Percentiles rank a stretch among this genome's conserved stretches.
Conservation (phyloP, 768 basidiomycete species). For the Wakefieldia striispora region DNA sequence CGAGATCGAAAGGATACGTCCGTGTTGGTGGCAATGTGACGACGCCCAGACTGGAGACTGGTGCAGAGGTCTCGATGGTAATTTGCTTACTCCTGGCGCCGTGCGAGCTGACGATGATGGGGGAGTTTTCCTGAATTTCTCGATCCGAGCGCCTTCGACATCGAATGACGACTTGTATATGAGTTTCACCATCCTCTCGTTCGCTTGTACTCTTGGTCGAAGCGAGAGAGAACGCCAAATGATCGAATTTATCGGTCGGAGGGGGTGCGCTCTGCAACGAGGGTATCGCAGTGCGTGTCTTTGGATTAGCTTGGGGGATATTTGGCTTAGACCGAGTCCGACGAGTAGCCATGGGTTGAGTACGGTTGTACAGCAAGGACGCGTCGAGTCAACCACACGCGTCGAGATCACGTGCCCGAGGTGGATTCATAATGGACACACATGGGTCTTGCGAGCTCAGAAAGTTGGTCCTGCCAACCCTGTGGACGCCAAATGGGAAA, state of each 20-base stretch:
- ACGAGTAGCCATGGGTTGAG: slow-evolving; percentile 57
- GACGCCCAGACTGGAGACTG: slow-evolving; percentile 68
- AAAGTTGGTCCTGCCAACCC: too few relatives aligned
- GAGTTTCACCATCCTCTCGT: slow-evolving; percentile 59
- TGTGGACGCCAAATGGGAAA: slow-evolving; percentile 62
- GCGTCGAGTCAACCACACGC: slow-evolving; percentile 33
- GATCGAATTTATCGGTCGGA: slow-evolving; percentile 19
- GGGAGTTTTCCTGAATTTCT: slow-evolving; percentile 83
- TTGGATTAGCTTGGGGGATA: slow-evolving; percentile 34
- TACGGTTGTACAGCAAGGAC: slow-evolving; percentile 11
- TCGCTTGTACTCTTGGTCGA: slow-evolving; percentile 24
- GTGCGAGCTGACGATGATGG: slow-evolving; percentile 77
- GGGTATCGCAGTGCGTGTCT: slow-evolving; percentile 49
- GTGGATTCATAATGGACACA: not conserved
- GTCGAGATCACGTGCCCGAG: slow-evolving; percentile 34
- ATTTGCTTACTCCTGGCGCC: slow-evolving; percentile 76
- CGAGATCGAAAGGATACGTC: slow-evolving; percentile 92
- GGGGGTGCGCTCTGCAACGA: slow-evolving; percentile 30
- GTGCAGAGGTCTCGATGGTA: slow-evolving; percentile 75
- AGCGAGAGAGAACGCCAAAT: slow-evolving; percentile 24
- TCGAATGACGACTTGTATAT: slow-evolving; percentile 92
- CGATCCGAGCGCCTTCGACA: slow-evolving; percentile 83
- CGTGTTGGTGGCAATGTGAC: slow-evolving; percentile 71
- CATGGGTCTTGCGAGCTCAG: too few relatives aligned
- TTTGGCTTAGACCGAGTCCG: slow-evolving; percentile 45